A percentile compares a stretch with the other conserved stretches of the same genome.
Conservation (phyloP, 208 protist genomes). For the Leishmania braziliensis region DNA sequence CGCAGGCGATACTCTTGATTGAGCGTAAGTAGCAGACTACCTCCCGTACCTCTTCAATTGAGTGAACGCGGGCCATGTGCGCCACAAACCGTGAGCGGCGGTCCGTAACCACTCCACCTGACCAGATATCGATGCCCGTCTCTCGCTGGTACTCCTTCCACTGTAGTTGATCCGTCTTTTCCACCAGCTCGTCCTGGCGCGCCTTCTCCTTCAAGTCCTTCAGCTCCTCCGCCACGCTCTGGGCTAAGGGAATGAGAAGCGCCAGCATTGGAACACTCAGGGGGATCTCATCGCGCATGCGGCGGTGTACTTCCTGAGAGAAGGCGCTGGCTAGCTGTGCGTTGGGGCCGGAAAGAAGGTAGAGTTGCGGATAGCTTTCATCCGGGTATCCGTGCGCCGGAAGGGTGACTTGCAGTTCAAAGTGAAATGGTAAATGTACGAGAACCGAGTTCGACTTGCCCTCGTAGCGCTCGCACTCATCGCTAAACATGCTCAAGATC, state of each 20-base stretch:
- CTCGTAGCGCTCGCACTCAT: conserved; percentile 52
- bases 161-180: conserved; percentile 26
- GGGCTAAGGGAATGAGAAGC: conserved; percentile 60
- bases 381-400: conserved; percentile 69
- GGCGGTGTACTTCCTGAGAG: conserved; percentile 34
- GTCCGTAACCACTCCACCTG: conserved; percentile 66
- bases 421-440: conserved; percentile 62
- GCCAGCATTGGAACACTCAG: conserved; percentile 69
- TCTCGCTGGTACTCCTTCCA: conserved; percentile 28
- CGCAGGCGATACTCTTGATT: conserved; percentile 69
- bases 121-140: conserved; percentile 44
- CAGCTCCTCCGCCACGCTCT: conserved; percentile 58
- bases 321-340: conserved; percentile 49
- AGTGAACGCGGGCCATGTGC: conserved; percentile 78
- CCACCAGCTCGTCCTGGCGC: conserved; percentile 24
- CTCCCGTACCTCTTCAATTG: conserved; percentile 45
- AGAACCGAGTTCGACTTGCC: conserved; percentile 35
- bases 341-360: conserved; percentile 61
- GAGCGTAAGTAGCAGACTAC: conserved; percentile 62
- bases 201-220: conserved; percentile 34
- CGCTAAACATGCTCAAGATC: conserved; percentile 67
- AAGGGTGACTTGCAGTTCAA: conserved; percentile 70
- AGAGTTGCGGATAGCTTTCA: conserved; percentile 56
- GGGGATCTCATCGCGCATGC: conserved; percentile 56
- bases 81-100: conserved; percentile 88